Percentiles rank a stretch among this genome's conserved stretches.
phyloP scores from a whole-genome alignment of 2,329 filamentous ascomycete genomes.

The Venturia asperata region DNA sequence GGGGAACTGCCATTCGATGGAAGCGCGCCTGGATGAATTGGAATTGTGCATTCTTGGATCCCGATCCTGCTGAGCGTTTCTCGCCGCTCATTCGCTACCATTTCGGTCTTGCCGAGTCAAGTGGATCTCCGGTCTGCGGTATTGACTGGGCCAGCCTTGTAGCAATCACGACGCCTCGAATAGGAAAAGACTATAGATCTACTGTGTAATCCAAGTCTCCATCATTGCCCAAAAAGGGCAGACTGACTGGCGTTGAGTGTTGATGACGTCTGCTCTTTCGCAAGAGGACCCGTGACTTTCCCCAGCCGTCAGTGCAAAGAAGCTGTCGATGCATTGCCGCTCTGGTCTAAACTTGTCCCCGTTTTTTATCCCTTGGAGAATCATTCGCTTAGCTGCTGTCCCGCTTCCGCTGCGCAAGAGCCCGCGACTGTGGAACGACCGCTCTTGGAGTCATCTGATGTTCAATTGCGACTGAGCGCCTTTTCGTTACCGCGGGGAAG shows the following conservation, averaged over 20 bases:
- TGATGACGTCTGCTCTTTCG: not conserved
- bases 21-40: not conserved
- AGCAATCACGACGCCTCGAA: not conserved
- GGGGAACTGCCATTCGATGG: not conserved
- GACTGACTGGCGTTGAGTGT: no score
- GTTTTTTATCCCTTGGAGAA: not conserved
- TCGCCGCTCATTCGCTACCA: not conserved
- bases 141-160: not conserved
- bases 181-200: not conserved
- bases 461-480: not conserved
- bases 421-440: not conserved
- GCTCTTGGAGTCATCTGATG: not conserved
- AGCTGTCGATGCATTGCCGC: conserved; percentile 1
- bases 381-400: conserved; percentile 4
- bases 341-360: not conserved
- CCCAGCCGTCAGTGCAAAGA: not conserved
- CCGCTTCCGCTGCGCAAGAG: not conserved
- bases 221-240: no score
- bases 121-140: not conserved
- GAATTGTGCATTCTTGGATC: no score
- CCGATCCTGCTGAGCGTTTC: not conserved
- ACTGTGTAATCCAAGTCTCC: no score
- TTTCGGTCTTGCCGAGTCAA: not conserved
- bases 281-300: not conserved
- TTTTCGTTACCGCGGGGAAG: conserved; percentile 3